These are phyloP conservation scores for Trichosporon faecale DNA, from an alignment of 1,284 basidiomycete species.

Conservation along the genomic window DNA sequence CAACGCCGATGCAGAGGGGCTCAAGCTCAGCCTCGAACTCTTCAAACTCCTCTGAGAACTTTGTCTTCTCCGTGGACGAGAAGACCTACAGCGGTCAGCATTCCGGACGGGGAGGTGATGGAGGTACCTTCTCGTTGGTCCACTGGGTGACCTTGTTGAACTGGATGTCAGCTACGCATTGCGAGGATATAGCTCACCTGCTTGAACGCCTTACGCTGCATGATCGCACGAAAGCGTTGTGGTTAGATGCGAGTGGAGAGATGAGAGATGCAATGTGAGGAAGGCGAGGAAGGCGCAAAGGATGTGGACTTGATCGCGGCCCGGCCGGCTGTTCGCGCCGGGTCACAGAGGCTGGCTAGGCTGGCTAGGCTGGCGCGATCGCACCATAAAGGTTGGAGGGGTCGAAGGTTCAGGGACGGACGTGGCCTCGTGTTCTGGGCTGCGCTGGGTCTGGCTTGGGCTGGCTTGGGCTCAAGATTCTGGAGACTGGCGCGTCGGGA, in stretches of 20 bases:
- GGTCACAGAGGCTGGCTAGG: neutral
- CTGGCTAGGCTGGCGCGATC: neutral
- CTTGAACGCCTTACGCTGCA: slow-evolving; percentile 50
- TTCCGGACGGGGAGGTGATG: neutral
- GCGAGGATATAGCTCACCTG: slow-evolving; percentile 33
- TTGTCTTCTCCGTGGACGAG: slow-evolving; percentile 59
- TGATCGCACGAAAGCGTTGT: slow-evolving; percentile 14
- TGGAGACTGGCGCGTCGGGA: neutral
- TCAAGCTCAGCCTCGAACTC: slow-evolving; percentile 70
- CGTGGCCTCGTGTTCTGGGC: neutral
- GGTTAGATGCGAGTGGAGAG: neutral
- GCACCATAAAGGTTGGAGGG: neutral
- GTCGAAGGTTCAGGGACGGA: neutral
- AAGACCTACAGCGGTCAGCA: slow-evolving; percentile 56
- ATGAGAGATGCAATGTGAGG: neutral
- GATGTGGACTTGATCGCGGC: neutral
- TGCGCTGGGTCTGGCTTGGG: too few species aligned
- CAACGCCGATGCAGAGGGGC: slow-evolving; percentile 61
- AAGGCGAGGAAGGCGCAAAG: neutral
- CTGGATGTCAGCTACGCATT: slow-evolving; percentile 24
- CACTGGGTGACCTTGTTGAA: slow-evolving; percentile 51
- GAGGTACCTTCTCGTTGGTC: slow-evolving; percentile 47
- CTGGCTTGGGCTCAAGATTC: too few species aligned
- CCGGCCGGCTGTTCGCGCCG: neutral
- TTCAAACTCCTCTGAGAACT: slow-evolving; percentile 63